Percentiles rank a stretch among this genome's conserved stretches.
Evolutionary conservation across 371 early-diverging fungal genomes (phyloP).

Genomic region (Apophysomyces elegans): DNA sequence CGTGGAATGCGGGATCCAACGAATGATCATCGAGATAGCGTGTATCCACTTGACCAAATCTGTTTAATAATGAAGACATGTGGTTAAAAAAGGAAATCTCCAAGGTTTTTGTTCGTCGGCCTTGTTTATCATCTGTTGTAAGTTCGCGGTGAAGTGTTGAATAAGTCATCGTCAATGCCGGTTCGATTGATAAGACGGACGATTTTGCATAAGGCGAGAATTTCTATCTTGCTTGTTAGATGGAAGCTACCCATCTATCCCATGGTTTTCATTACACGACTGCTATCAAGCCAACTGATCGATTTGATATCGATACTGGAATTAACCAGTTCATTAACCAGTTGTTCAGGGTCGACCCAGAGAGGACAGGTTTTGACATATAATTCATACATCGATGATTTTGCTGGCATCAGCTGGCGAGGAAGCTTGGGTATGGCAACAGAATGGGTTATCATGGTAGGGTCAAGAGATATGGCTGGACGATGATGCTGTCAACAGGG

Average conservation of each 20-base stretch:
- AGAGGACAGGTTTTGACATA: constrained; percentile 18
- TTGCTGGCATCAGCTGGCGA: background rate
- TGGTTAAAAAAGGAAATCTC: background rate
- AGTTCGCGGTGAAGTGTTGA: constrained; percentile 42
- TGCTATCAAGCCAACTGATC: constrained; percentile 75
- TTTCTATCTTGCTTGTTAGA: constrained; percentile 17
- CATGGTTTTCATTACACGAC: constrained; percentile 35
- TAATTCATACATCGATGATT: constrained; percentile 12
- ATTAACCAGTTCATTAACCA: constrained; percentile 28
- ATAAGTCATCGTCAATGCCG: constrained; percentile 45
- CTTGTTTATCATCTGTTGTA: background rate
- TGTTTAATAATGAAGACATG: background rate
- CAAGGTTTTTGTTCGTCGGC: constrained; percentile 2
- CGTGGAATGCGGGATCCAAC: constrained; percentile 55
- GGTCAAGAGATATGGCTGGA: background rate
- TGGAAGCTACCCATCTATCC: background rate
- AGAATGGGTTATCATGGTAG: constrained; percentile 15
- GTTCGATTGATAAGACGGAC: constrained; percentile 38
- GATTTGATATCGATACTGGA: background rate
- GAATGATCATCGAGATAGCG: background rate
- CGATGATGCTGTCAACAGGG: constrained; percentile 15
- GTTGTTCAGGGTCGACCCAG: constrained; percentile 35
- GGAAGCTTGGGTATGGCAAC: constrained; percentile 17
- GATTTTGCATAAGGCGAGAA: constrained; percentile 44
- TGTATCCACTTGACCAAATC: background rate